These are phyloP conservation scores for Trichophyton verrucosum DNA, from an alignment of 2,329 filamentous ascomycete genomes.

Conservation along the genomic window DNA sequence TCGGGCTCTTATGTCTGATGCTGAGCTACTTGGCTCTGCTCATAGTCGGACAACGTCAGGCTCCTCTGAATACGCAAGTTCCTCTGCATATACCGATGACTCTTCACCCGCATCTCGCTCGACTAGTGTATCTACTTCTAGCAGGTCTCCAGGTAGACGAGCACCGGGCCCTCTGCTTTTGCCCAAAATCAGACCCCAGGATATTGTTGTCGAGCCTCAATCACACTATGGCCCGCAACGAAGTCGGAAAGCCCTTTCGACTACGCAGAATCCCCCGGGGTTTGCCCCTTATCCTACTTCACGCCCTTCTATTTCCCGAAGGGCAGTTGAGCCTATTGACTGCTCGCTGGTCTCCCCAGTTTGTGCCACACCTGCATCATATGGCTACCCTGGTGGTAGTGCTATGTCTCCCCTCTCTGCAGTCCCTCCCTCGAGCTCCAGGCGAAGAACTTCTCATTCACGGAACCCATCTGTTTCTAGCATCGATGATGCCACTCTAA, in stretches of 20 bases:
- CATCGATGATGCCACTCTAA: constrained; percentile 53
- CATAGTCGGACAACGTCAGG: constrained; percentile 55
- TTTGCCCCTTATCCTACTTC: constrained; percentile 39
- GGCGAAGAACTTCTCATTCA: constrained; percentile 26
- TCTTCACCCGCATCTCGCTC: constrained; percentile 57
- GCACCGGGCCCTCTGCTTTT: constrained; percentile 64
- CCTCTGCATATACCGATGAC: constrained; percentile 49
- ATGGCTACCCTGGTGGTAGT: constrained; percentile 26
- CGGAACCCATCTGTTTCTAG: constrained; percentile 55
- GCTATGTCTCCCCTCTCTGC: constrained; percentile 54
- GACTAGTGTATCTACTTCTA: constrained; percentile 58
- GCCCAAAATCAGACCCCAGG: constrained; percentile 75
- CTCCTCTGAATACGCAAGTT: constrained; percentile 44
- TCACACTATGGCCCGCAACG: constrained; percentile 43
- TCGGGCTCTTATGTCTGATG: constrained; percentile 8
- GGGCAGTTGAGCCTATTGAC: constrained; percentile 35
- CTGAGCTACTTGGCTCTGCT: constrained; percentile 7
- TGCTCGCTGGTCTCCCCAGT: constrained; percentile 36
- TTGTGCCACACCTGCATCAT: constrained; percentile 23
- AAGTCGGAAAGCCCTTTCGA: constrained; percentile 41
- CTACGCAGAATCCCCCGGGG: constrained; percentile 39
- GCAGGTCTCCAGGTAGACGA: constrained; percentile 58
- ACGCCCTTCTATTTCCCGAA: constrained; percentile 34
- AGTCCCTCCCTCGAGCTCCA: constrained; percentile 31
- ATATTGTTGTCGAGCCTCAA: constrained; percentile 58